Conservation (phyloP, 2,329 filamentous ascomycete species). For the Sarocladiaceae sp. region DNA sequence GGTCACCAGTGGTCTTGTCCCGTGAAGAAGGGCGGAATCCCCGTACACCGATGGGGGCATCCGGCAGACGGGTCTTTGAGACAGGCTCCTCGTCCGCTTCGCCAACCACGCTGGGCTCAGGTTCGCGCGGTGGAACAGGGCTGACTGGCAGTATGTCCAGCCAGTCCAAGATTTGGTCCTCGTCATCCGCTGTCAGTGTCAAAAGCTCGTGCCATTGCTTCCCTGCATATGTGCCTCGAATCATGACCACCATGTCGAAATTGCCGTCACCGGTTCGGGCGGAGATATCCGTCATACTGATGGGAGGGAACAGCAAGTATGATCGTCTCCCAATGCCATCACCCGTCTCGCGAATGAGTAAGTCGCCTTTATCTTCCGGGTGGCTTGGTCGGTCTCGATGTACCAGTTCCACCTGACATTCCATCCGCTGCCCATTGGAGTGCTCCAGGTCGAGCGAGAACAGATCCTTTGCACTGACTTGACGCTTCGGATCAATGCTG, state of each 20-base stretch:
- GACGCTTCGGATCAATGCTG: conserved; percentile 66
- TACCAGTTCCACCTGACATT: conserved; percentile 82
- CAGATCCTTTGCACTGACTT: conserved; percentile 83
- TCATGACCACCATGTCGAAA: conserved; percentile 77
- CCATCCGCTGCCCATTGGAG: conserved; percentile 82
- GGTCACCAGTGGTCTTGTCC: not conserved
- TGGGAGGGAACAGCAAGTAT: conserved; percentile 88
- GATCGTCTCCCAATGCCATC: conserved; percentile 53
- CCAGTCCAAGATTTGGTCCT: conserved; percentile 79
- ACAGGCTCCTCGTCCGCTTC: conserved; percentile 23
- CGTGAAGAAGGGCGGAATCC: conserved; percentile 14
- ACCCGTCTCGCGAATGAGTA: conserved; percentile 91
- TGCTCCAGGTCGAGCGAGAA: conserved; percentile 83
- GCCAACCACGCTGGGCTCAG: conserved; percentile 26
- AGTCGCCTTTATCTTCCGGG: conserved; percentile 64
- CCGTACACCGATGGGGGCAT: conserved; percentile 26
- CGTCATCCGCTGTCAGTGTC: conserved; percentile 67
- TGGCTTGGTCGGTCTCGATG: conserved; percentile 73
- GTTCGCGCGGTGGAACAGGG: conserved; percentile 40
- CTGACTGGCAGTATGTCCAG: conserved; percentile 63
- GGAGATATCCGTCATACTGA: conserved; percentile 67
- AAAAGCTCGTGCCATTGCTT: conserved; percentile 80
- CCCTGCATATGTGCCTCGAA: conserved; percentile 61
- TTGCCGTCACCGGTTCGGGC: conserved; percentile 67
- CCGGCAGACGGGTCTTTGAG: conserved; percentile 13